Percentiles rank a stretch among this genome's conserved stretches.
These are phyloP conservation scores for Podospora pseudoanserina DNA, from an alignment of 495 filamentous ascomycete genomes.

Conservation along the genomic window DNA sequence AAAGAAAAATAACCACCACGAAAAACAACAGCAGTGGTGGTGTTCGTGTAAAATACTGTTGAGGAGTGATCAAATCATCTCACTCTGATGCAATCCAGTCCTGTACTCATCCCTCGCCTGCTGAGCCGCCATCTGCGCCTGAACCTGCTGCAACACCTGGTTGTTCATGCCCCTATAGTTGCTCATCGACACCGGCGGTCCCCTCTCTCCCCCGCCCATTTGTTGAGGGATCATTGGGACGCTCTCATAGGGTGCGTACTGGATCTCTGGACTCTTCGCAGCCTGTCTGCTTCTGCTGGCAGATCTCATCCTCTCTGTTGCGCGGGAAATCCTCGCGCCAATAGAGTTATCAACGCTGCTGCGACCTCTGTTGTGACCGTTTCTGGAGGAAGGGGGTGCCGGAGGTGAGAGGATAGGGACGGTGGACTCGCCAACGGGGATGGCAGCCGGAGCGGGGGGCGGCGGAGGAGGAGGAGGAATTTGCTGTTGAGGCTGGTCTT, in stretches of 20 bases:
- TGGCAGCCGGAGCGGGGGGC: constrained; percentile 17
- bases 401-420: constrained; percentile 38
- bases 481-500: constrained; percentile 44
- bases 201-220: neutral
- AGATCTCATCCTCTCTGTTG: constrained; percentile 67
- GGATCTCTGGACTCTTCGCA: constrained; percentile 41
- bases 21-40: neutral
- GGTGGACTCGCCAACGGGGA: constrained; percentile 22
- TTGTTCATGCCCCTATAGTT: constrained; percentile 17
- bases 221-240: constrained; percentile 14
- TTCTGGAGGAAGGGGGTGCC: constrained; percentile 36
- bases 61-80: constrained; percentile 40
- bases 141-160: constrained; percentile 24
- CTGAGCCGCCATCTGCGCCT: constrained; percentile 23
- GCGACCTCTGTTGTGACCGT: constrained; percentile 61
- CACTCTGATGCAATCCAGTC: constrained; percentile 44
- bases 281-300: constrained; percentile 48
- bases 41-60: neutral
- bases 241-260: constrained; percentile 54
- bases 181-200: constrained; percentile 4
- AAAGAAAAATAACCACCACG: neutral
- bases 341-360: constrained; percentile 61
- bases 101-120: constrained; percentile 36
- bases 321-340: constrained; percentile 56
- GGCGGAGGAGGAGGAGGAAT: constrained; percentile 22